A percentile compares a stretch with the other conserved stretches of the same genome.
Evolutionary conservation across 2,329 filamentous ascomycete genomes (phyloP).

Genomic region (Neophaeococcomyces mojaviensis): DNA sequence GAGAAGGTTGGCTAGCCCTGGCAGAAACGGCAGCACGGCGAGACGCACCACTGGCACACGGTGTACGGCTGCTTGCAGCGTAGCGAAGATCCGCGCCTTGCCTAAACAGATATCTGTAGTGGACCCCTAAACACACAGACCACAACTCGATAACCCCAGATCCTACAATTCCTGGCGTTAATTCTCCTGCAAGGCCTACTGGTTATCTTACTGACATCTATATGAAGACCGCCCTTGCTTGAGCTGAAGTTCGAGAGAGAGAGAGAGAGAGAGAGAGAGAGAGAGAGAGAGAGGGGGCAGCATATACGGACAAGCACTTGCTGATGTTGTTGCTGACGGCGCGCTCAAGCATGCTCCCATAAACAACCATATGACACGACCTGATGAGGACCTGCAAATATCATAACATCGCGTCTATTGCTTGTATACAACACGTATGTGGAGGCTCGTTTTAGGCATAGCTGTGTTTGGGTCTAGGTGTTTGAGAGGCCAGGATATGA

Average conservation of each 20-base stretch:
- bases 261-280: background rate
- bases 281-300: background rate
- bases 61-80: conserved; percentile 2
- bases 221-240: background rate
- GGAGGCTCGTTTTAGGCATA: background rate
- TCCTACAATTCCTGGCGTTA: background rate
- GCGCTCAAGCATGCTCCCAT: background rate
- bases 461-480: background rate
- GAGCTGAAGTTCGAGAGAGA: background rate
- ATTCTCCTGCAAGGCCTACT: background rate
- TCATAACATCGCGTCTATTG: conserved; percentile 7
- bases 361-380: conserved; percentile 8
- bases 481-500: background rate
- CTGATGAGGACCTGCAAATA: background rate
- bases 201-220: background rate
- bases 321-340: background rate
- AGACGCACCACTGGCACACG: background rate
- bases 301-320: too few species aligned
- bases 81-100: background rate
- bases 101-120: background rate
- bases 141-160: too few species aligned
- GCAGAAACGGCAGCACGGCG: background rate
- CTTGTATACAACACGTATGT: background rate
- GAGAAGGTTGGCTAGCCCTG: conserved; percentile 1
- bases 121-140: background rate